Conservation (phyloP, 176 grass and related monocot species). For the Lolium perenne region DNA sequence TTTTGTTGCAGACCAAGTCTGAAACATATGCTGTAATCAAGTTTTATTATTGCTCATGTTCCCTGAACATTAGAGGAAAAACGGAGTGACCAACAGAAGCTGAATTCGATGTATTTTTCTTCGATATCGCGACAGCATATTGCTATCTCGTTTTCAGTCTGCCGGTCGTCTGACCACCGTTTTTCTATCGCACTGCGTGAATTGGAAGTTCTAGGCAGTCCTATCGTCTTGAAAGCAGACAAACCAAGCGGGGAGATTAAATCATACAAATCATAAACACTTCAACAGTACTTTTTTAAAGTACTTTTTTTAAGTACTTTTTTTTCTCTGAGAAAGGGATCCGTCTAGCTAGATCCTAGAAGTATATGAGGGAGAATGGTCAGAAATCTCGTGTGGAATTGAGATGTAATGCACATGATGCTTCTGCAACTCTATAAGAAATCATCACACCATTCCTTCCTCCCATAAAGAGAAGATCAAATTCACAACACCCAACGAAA, state of each 20-base stretch:
- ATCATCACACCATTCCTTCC: slow-evolving; percentile 49
- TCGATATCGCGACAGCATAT: too few species aligned
- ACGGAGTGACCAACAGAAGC: too few species aligned
- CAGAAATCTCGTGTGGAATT: slow-evolving; percentile 81
- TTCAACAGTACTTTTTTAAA: neutral
- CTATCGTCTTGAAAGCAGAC: neutral
- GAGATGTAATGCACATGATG: slow-evolving; percentile 37
- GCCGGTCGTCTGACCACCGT: neutral
- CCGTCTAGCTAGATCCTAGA: neutral
- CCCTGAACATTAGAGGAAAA: too few species aligned
- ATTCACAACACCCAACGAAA: neutral
- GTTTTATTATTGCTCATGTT: too few species aligned
- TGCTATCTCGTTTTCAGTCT: too few species aligned
- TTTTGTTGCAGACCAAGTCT: too few species aligned
- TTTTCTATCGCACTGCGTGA: neutral
- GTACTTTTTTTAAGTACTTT: too few species aligned
- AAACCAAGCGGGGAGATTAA: neutral
- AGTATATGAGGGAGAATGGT: slow-evolving; percentile 27
- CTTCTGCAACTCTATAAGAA: slow-evolving; percentile 6
- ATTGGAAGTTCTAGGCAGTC: neutral
- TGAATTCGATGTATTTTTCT: too few species aligned
- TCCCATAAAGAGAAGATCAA: neutral
- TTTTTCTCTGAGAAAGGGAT: neutral
- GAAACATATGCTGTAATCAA: too few species aligned
- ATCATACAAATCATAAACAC: neutral